A percentile compares a stretch with the other conserved stretches of the same genome.
Conservation (phyloP, 2,329 filamentous ascomycete genomes). For the Scytalidium lignicola region DNA sequence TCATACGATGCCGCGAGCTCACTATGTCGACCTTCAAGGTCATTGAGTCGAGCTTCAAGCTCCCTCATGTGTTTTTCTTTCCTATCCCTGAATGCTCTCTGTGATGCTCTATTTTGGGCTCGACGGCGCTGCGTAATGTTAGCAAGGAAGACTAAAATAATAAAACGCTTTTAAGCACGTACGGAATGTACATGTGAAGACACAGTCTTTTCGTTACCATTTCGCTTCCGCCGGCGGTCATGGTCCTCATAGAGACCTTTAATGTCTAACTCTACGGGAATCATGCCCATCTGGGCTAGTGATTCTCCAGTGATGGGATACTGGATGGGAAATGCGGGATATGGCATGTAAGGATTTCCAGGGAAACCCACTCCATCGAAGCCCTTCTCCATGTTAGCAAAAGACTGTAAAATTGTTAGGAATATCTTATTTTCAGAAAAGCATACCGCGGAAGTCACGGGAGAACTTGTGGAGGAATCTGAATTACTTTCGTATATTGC, state of each 20-base stretch:
- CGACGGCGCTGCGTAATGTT: slow-evolving; percentile 41
- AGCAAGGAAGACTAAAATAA: slow-evolving; percentile 1
- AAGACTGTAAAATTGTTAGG: too few species aligned
- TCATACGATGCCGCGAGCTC: slow-evolving; percentile 49
- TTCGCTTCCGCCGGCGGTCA: slow-evolving; percentile 26
- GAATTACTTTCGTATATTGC: slow-evolving; percentile 25
- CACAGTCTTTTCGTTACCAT: slow-evolving; percentile 22
- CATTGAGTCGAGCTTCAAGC: slow-evolving; percentile 50
- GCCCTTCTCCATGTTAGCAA: slow-evolving; percentile 14
- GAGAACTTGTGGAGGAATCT: slow-evolving; percentile 23
- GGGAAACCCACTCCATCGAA: slow-evolving; percentile 16
- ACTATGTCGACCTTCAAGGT: slow-evolving; percentile 50
- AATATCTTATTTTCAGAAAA: not conserved
- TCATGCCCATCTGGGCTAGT: slow-evolving; percentile 20
- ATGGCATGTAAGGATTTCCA: slow-evolving; percentile 16
- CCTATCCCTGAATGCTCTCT: slow-evolving; percentile 55
- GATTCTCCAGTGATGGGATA: slow-evolving; percentile 20
- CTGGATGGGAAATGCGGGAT: slow-evolving; percentile 24
- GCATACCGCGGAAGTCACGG: slow-evolving; percentile 24
- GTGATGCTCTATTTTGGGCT: slow-evolving; percentile 56
- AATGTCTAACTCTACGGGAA: slow-evolving; percentile 28
- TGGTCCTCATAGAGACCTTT: slow-evolving; percentile 29
- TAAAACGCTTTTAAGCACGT: slow-evolving; percentile 7
- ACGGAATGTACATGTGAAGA: slow-evolving; percentile 29
- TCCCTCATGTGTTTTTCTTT: slow-evolving; percentile 63